Conservation (phyloP, 2,329 filamentous ascomycete species). For the Pseudogymnoascus sp. region DNA sequence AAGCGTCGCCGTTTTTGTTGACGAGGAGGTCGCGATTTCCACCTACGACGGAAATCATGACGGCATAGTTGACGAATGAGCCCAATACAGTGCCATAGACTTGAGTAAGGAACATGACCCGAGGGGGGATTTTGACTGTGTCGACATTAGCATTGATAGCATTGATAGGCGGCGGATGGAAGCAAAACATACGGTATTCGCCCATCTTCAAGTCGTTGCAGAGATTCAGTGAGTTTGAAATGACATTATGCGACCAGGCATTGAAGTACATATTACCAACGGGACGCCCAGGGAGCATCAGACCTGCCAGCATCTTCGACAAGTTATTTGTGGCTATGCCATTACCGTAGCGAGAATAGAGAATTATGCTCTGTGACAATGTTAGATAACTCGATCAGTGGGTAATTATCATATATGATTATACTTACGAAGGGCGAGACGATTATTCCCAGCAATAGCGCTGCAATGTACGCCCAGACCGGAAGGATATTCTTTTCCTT, state of each 20-base stretch:
- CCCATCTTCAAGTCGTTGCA: slow-evolving; percentile 49
- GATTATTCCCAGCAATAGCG: slow-evolving; percentile 29
- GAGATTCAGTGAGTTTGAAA: slow-evolving; percentile 40
- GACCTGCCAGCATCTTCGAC: slow-evolving; percentile 43
- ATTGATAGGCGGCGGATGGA: not conserved
- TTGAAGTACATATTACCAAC: slow-evolving; percentile 41
- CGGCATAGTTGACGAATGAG: slow-evolving; percentile 38
- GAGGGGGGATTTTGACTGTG: slow-evolving; percentile 40
- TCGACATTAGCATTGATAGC: slow-evolving; percentile 19
- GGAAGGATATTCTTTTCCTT: slow-evolving; percentile 30
- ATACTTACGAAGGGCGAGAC: slow-evolving; percentile 42
- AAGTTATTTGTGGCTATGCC: slow-evolving; percentile 51
- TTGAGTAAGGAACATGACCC: slow-evolving; percentile 38
- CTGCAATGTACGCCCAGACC: slow-evolving; percentile 36
- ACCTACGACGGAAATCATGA: slow-evolving; percentile 38
- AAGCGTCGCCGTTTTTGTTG: slow-evolving; percentile 35
- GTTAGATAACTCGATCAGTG: slow-evolving; percentile 14
- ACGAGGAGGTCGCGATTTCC: slow-evolving; percentile 35
- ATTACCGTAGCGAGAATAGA: slow-evolving; percentile 46
- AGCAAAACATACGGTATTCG: slow-evolving; percentile 40
- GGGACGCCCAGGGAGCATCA: slow-evolving; percentile 35
- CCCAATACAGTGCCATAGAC: slow-evolving; percentile 36
- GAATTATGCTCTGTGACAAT: slow-evolving; percentile 36
- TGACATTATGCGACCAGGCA: slow-evolving; percentile 50
- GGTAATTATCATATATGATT: not conserved